Evolutionary conservation across 768 basidiomycete genomes (phyloP).

Genomic region (Termitomyces sp.): DNA sequence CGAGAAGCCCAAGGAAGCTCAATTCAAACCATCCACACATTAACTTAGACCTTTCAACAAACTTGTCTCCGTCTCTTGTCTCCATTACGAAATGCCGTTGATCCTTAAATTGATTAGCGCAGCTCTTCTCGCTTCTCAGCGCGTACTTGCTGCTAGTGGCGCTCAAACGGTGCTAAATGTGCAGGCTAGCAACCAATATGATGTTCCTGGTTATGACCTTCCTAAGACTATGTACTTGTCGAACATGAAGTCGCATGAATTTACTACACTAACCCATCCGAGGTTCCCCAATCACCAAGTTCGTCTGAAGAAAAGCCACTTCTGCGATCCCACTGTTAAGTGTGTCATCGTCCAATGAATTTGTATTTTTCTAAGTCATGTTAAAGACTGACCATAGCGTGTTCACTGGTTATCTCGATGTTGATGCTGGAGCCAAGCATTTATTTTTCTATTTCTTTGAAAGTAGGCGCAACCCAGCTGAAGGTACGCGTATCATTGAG

Average conservation of each 20-base stretch:
- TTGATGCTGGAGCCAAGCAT: constrained; percentile 50
- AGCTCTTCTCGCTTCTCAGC: constrained; percentile 1
- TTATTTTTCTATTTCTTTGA: constrained; percentile 77
- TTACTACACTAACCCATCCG: constrained; percentile 39
- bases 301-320: constrained; percentile 54
- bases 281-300: constrained; percentile 48
- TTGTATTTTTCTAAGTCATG: background rate
- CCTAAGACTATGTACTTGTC: constrained; percentile 19
- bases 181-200: background rate
- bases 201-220: background rate
- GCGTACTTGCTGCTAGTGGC: background rate
- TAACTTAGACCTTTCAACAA: no score
- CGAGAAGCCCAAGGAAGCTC: background rate
- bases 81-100: background rate
- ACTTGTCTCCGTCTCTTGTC: background rate
- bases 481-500: constrained; percentile 31
- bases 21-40: background rate
- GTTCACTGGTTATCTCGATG: constrained; percentile 36
- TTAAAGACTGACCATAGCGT: constrained; percentile 18
- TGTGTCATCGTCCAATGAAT: constrained; percentile 19
- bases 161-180: constrained; percentile 5
- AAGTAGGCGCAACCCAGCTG: constrained; percentile 50
- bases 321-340: constrained; percentile 65
- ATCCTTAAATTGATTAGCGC: background rate
- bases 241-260: constrained; percentile 23